Conservation (phyloP, 2,329 filamentous ascomycete genomes). For the Colletotrichum sp. region DNA sequence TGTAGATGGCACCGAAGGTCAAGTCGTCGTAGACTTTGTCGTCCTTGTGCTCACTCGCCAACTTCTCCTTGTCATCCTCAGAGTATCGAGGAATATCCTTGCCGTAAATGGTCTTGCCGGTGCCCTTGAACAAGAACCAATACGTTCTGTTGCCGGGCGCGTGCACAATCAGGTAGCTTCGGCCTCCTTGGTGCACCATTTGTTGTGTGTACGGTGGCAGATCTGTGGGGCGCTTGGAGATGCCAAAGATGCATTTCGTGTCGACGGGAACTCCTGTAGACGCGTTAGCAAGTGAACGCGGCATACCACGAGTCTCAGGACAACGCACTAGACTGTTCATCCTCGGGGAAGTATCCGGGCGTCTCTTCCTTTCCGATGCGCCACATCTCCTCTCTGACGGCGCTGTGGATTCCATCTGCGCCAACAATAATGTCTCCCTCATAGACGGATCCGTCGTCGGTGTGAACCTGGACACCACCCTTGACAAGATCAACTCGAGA, state of each 20-base stretch:
- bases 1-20: conserved; percentile 35
- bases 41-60: conserved; percentile 27
- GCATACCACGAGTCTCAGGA: too few species aligned
- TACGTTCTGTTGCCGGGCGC: conserved; percentile 35
- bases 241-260: conserved; percentile 42
- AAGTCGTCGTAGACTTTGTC: conserved; percentile 25
- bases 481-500: background rate
- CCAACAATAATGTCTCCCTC: conserved; percentile 40
- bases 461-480: conserved; percentile 30
- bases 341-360: conserved; percentile 25
- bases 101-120: conserved; percentile 28
- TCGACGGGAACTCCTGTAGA: background rate
- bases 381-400: conserved; percentile 34
- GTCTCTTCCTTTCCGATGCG: conserved; percentile 24
- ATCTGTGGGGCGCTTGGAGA: conserved; percentile 27
- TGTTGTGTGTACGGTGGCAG: background rate
- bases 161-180: conserved; percentile 31
- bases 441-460: conserved; percentile 31
- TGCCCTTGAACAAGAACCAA: conserved; percentile 39
- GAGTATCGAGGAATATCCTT: conserved; percentile 37
- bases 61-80: conserved; percentile 31
- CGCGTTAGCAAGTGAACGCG: background rate
- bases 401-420: conserved; percentile 46
- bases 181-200: conserved; percentile 19
- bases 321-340: conserved; percentile 18